Conservation (phyloP, 176 grass and related monocot genomes). For the Poa annua region DNA sequence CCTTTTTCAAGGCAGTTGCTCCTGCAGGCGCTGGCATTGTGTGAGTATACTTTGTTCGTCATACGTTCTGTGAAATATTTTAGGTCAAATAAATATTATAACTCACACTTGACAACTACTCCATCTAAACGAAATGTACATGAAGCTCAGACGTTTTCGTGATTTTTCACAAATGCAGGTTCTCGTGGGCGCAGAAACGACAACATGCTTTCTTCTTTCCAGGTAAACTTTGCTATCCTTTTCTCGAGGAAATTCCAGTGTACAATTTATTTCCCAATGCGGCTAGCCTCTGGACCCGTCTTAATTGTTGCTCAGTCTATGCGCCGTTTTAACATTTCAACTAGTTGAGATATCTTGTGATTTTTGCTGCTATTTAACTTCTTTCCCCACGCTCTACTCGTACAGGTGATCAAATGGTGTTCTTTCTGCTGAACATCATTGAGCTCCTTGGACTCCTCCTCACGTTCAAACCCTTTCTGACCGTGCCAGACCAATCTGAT, state of each 20-base stretch:
- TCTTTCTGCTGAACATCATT: constrained; percentile 64
- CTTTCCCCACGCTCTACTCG: background rate
- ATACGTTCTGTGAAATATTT: background rate
- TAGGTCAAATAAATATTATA: background rate
- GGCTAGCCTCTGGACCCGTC: background rate
- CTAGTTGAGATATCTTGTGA: background rate
- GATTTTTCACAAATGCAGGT: constrained; percentile 48
- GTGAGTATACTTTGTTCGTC: constrained; percentile 40
- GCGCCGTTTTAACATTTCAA: background rate
- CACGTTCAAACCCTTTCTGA: constrained; percentile 69
- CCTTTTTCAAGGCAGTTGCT: constrained; percentile 61
- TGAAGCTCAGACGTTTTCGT: background rate
- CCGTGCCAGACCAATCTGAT: constrained; percentile 27
- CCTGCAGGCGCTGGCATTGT: constrained; percentile 55
- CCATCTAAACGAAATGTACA: background rate
- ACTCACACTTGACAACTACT: background rate
- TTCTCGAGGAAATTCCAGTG: background rate
- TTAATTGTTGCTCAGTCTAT: background rate
- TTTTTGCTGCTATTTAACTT: background rate
- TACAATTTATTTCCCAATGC: background rate
- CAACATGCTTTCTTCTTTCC: constrained; percentile 70
- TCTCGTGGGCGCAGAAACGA: constrained; percentile 83
- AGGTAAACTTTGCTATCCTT: constrained; percentile 36
- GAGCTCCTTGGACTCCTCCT: constrained; percentile 60
- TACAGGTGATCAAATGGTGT: constrained; percentile 79